Percentiles rank a stretch among this genome's conserved stretches.
phyloP scores from a whole-genome alignment of 257 asterid genomes.

The Nemophila menziesii region DNA sequence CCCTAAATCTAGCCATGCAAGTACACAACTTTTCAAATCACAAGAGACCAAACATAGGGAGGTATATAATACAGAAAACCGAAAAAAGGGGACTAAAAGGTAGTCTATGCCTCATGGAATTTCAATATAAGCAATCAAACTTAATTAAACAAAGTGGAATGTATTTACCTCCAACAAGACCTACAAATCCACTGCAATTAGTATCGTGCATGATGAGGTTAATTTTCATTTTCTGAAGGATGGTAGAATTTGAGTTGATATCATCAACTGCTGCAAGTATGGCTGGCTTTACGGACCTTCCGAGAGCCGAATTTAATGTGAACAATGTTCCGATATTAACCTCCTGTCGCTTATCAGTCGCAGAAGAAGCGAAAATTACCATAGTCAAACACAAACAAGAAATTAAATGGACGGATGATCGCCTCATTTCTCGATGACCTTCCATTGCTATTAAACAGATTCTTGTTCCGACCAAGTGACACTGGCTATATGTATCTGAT shows the following conservation, averaged over 20 bases:
- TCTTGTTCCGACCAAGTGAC: too few species aligned
- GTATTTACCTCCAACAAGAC: slow-evolving; percentile 66
- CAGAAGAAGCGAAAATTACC: slow-evolving; percentile 22
- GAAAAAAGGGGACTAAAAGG: too few species aligned
- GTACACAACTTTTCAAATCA: too few species aligned
- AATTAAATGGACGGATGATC: slow-evolving; percentile 14
- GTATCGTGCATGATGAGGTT: slow-evolving; percentile 68
- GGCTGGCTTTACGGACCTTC: slow-evolving; percentile 68
- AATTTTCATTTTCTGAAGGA: slow-evolving; percentile 42
- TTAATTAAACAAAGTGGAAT: not conserved
- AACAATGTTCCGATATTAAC: slow-evolving; percentile 72
- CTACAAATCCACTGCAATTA: slow-evolving; percentile 83
- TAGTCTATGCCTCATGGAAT: too few species aligned
- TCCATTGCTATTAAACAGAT: too few species aligned
- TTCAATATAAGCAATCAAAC: not conserved
- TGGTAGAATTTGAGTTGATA: slow-evolving; percentile 48
- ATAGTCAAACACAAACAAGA: slow-evolving; percentile 27
- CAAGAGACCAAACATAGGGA: too few species aligned
- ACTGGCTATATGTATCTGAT: too few species aligned
- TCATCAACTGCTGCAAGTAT: slow-evolving; percentile 62
- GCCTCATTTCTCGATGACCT: not conserved
- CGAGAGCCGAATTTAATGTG: slow-evolving; percentile 61
- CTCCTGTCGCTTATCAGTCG: too few species aligned
- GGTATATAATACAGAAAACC: too few species aligned
- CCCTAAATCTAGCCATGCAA: too few species aligned